Percentiles rank a stretch among this genome's conserved stretches.
These are phyloP conservation scores for Climacium dendroides DNA, from an alignment of 225 moss, liverwort and hornwort genomes.

Conservation along the genomic window DNA sequence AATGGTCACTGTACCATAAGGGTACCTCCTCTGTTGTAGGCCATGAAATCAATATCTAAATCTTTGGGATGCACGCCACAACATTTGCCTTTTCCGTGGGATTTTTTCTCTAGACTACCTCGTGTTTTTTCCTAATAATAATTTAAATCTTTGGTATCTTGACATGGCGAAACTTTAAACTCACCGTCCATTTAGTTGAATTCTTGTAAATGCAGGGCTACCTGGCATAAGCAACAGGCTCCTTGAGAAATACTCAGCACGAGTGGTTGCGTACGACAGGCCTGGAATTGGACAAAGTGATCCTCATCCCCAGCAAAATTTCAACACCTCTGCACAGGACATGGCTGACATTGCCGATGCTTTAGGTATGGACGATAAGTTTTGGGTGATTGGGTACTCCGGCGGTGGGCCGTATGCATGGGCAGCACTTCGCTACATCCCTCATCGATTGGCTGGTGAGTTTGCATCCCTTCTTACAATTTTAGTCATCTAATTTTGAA, in stretches of 20 bases:
- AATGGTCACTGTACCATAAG: background rate
- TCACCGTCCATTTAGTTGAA: background rate
- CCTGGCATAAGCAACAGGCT: constrained; percentile 47
- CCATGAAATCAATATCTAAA: background rate
- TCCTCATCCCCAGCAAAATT: constrained; percentile 40
- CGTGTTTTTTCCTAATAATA: background rate
- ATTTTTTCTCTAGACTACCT: background rate
- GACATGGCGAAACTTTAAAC: background rate
- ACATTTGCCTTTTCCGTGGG: background rate
- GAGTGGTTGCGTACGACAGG: constrained; percentile 63
- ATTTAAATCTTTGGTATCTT: background rate
- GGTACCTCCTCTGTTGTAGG: background rate
- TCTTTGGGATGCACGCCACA: background rate
- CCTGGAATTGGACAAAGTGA: constrained; percentile 91
- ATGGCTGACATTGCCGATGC: constrained; percentile 72
- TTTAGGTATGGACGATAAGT: constrained; percentile 57
- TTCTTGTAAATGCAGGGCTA: constrained; percentile 32
- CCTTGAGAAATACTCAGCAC: constrained; percentile 53
- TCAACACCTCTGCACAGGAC: constrained; percentile 62
- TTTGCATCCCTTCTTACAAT: background rate
- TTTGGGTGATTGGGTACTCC: constrained; percentile 70
- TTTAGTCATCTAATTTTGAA: background rate
- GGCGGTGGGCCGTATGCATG: constrained; percentile 67
- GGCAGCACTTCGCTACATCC: constrained; percentile 74
- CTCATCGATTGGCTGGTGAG: constrained; percentile 64